Evolutionary conservation across 2,329 filamentous ascomycete species (phyloP).

Genomic region (Cryphonectria nitschkei): DNA sequence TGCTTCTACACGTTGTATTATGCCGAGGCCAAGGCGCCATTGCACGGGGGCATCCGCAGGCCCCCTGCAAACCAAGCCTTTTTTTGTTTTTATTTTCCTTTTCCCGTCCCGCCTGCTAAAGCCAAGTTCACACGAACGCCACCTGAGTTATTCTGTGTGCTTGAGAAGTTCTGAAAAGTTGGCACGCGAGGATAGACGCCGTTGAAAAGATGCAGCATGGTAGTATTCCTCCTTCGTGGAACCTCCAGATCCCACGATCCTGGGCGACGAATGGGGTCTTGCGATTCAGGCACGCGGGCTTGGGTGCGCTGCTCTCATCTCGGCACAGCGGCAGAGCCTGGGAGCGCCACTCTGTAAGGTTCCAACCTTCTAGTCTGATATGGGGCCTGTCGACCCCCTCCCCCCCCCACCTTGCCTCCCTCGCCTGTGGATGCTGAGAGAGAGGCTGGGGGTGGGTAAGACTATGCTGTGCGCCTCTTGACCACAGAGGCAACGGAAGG

Average conservation of each 20-base stretch:
- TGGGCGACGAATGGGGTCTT: background rate
- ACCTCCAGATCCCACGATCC: background rate
- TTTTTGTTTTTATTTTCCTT: background rate
- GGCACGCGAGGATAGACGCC: background rate
- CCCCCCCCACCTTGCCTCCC: too few species aligned
- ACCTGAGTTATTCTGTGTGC: too few species aligned
- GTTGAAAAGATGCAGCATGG: background rate
- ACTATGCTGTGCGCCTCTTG: background rate
- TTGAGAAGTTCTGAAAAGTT: too few species aligned
- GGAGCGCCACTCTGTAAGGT: background rate
- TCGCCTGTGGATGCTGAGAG: too few species aligned
- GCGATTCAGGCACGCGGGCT: background rate
- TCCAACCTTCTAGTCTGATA: too few species aligned
- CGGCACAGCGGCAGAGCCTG: background rate
- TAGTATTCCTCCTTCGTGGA: background rate
- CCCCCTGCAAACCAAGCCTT: background rate
- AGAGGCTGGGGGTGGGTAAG: background rate
- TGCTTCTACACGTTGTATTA: background rate
- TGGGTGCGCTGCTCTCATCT: background rate
- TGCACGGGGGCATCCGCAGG: background rate
- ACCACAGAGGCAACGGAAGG: background rate
- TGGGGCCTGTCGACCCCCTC: too few species aligned
- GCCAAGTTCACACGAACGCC: background rate
- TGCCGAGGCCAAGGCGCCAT: constrained; percentile 1
- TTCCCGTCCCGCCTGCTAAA: background rate